Conservation (phyloP, 306 rosid species). For the Crotalaria pallida region DNA sequence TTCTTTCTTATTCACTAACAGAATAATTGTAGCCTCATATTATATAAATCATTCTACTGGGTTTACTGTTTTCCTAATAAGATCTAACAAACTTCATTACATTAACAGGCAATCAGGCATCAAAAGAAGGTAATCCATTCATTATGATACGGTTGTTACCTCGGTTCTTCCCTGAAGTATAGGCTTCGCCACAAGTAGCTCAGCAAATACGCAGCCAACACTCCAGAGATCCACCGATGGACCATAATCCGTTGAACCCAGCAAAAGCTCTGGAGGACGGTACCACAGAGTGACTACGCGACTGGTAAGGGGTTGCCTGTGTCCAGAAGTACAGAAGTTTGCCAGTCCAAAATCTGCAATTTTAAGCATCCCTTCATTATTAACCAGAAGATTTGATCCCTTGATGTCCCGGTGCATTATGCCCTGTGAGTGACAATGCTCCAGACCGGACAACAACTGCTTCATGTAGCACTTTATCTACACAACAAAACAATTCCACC, state of each 20-base stretch:
- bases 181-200: conserved; percentile 71
- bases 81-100: not conserved
- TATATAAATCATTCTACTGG: not conserved
- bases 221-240: conserved; percentile 93
- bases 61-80: not conserved
- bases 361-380: conserved; percentile 77
- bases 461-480: conserved; percentile 87
- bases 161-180: conserved; percentile 95
- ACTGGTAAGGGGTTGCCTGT: conserved; percentile 69
- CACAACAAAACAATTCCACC: conserved; percentile 6
- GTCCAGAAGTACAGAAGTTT: conserved; percentile 49
- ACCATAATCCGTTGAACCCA: conserved; percentile 83
- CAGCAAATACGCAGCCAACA: conserved; percentile 89
- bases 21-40: not conserved
- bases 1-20: not conserved
- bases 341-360: conserved; percentile 96
- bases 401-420: conserved; percentile 93
- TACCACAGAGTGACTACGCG: conserved; percentile 95
- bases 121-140: not conserved
- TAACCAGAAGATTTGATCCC: conserved; percentile 87
- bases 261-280: conserved; percentile 92
- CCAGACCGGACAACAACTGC: conserved; percentile 79
- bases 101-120: not conserved
- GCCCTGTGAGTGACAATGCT: conserved; percentile 83
- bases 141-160: conserved; percentile 41